A percentile compares a stretch with the other conserved stretches of the same genome.
Conservation (phyloP, 169 alveolate genomes). For the Besnoitia besnoiti region DNA sequence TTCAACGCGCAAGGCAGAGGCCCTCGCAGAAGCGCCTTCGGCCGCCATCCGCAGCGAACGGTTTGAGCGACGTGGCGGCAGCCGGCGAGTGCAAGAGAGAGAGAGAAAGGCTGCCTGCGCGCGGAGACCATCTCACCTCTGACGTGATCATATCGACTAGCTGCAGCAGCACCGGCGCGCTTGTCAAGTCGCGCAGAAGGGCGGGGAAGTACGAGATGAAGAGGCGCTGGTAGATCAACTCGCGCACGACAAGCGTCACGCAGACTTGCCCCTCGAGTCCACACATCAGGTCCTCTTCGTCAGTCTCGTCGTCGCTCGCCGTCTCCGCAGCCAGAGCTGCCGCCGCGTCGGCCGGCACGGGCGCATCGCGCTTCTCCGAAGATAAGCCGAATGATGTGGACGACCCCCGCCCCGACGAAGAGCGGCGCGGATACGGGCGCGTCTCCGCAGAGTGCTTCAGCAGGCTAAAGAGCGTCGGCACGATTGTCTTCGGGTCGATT, state of each 20-base stretch:
- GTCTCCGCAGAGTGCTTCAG: not conserved
- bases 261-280: not conserved
- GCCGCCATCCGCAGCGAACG: too few species aligned
- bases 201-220: not conserved
- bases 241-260: conserved; percentile 13
- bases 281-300: not conserved
- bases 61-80: too few species aligned
- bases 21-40: too few species aligned
- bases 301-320: not conserved
- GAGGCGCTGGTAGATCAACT: not conserved
- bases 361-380: not conserved
- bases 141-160: conserved; percentile 6
- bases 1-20: too few species aligned
- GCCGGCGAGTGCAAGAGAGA: too few species aligned
- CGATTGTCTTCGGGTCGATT: not conserved
- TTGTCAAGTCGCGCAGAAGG: not conserved
- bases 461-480: not conserved
- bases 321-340: not conserved
- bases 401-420: too few species aligned
- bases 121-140: not conserved
- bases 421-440: not conserved
- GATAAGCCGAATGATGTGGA: not conserved
- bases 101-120: too few species aligned
- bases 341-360: not conserved
- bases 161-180: not conserved